These are phyloP conservation scores for Oxyria digyna DNA, from an alignment of 148 eudicot species.

Conservation along the genomic window DNA sequence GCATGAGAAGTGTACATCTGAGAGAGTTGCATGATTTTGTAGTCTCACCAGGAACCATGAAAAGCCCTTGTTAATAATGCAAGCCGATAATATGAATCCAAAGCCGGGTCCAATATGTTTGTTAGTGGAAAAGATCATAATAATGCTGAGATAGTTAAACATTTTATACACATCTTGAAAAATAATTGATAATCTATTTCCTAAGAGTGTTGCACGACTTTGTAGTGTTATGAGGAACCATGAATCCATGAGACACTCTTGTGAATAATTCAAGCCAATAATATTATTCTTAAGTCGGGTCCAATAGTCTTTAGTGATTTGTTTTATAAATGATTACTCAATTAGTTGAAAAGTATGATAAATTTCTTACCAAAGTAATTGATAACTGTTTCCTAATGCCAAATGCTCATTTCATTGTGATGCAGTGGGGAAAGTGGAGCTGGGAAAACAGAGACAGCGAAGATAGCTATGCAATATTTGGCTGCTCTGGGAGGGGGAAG, in stretches of 20 bases:
- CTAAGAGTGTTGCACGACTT: too few species aligned
- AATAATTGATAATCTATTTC: too few species aligned
- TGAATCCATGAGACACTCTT: too few species aligned
- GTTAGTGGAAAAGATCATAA: neutral
- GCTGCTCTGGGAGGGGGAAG: conserved; percentile 97
- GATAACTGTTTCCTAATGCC: neutral
- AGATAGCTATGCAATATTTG: conserved; percentile 98
- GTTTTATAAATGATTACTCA: too few species aligned
- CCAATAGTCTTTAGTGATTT: too few species aligned
- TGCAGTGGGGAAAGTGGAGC: conserved; percentile 98
- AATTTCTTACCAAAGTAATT: neutral
- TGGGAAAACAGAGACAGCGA: conserved; percentile 97
- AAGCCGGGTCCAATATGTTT: neutral
- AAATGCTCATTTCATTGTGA: conserved; percentile 6
- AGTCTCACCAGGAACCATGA: neutral
- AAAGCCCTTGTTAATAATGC: neutral
- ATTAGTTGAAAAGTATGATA: too few species aligned
- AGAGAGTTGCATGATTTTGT: neutral
- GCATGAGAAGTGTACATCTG: neutral
- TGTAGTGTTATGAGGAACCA: too few species aligned
- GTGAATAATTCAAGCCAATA: too few species aligned
- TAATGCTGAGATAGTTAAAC: neutral
- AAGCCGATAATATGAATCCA: neutral
- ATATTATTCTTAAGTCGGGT: too few species aligned
- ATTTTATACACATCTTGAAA: neutral